Evolutionary conservation across 1,139 yeast species (phyloP).

Genomic region (Suhomyces kunorum): DNA sequence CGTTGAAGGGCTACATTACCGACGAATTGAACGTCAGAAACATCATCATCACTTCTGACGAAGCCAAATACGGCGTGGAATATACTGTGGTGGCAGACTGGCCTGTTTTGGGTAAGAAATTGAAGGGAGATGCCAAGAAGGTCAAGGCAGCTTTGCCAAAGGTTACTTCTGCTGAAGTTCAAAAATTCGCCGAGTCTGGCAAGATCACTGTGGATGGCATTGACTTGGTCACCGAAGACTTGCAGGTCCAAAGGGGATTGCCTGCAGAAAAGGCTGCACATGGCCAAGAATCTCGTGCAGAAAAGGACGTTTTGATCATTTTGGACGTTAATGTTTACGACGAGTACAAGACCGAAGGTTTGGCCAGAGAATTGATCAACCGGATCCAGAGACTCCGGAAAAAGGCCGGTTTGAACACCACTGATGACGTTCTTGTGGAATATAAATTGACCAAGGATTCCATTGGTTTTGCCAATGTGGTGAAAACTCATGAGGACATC

Average conservation of each 20-base stretch:
- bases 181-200: conserved; percentile 70
- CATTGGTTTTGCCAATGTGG: conserved; percentile 63
- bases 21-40: conserved; percentile 95
- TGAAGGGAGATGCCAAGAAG: conserved; percentile 88
- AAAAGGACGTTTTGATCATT: conserved; percentile 83
- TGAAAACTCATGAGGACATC: conserved; percentile 64
- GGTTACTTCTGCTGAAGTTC: conserved; percentile 80
- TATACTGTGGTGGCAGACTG: conserved; percentile 97
- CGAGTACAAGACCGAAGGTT: conserved; percentile 88
- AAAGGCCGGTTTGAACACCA: conserved; percentile 91
- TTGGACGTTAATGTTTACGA: conserved; percentile 86
- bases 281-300: conserved; percentile 86
- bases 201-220: conserved; percentile 86
- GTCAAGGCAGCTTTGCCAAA: conserved; percentile 92
- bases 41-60: conserved; percentile 84
- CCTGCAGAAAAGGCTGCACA: conserved; percentile 57
- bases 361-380: conserved; percentile 94
- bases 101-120: conserved; percentile 97
- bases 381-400: conserved; percentile 97
- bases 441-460: conserved; percentile 72
- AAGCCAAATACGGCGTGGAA: conserved; percentile 85
- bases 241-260: conserved; percentile 86
- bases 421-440: conserved; percentile 92
- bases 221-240: conserved; percentile 80
- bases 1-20: conserved; percentile 73